These are phyloP conservation scores for Sutorius eximius DNA, from an alignment of 1,284 basidiomycete genomes.

Conservation along the genomic window DNA sequence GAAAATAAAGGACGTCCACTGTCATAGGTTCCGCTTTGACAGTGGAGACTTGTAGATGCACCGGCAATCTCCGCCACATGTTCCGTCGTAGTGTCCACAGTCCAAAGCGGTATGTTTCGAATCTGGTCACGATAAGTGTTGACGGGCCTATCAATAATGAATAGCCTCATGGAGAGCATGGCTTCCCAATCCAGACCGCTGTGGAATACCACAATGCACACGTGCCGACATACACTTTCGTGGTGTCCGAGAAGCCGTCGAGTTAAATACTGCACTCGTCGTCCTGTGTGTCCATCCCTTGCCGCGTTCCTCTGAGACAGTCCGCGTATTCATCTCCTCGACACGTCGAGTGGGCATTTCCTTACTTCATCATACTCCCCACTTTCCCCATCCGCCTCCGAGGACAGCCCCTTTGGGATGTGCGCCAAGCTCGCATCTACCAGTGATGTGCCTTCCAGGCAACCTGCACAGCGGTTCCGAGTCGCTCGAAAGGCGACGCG, in stretches of 20 bases:
- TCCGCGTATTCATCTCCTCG: slow-evolving; percentile 6
- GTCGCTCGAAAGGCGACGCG: slow-evolving; percentile 15
- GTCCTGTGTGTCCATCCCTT: not conserved
- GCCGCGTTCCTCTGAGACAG: not conserved
- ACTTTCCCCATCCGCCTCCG: not conserved
- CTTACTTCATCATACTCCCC: not conserved
- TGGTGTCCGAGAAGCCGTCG: slow-evolving; percentile 10
- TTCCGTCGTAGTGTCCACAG: not conserved
- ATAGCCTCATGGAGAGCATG: slow-evolving; percentile 20
- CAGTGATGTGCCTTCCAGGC: slow-evolving; percentile 10
- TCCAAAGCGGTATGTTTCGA: slow-evolving; percentile 2
- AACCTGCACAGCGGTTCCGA: slow-evolving; percentile 9
- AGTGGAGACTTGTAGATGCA: slow-evolving; percentile 2
- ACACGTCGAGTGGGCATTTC: slow-evolving; percentile 2
- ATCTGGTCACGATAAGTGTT: slow-evolving; percentile 2
- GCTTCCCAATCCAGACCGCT: slow-evolving; percentile 16
- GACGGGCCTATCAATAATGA: slow-evolving; percentile 12
- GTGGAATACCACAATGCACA: slow-evolving; percentile 29
- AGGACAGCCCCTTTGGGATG: slow-evolving; percentile 15
- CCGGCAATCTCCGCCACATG: slow-evolving; percentile 20
- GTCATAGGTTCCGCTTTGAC: not conserved
- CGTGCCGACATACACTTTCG: slow-evolving; percentile 8
- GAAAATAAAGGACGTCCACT: not conserved
- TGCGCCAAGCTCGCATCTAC: slow-evolving; percentile 4
- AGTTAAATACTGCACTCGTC: slow-evolving; percentile 29